Base-by-base conservation (phyloP, 2,329 filamentous ascomycete genomes). In the Cadophora malorum region DNA sequence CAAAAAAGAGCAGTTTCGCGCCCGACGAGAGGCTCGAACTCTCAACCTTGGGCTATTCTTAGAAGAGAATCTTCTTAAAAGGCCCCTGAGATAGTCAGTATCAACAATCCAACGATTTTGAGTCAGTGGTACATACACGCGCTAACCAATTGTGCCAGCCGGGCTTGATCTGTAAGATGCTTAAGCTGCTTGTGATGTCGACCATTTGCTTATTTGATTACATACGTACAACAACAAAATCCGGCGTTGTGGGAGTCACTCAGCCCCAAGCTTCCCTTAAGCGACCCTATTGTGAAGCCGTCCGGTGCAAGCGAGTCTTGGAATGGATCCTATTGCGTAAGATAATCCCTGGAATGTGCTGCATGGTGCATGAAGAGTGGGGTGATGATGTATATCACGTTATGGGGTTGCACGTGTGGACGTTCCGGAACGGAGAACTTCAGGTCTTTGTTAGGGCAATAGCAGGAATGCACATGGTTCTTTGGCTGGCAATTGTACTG, bases 1-100 rank as follows among this genome's bases (percentile, higher is more conserved):
- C 31, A 35, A 58, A 58, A 31, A 35, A 5, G 33, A 35, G 19
- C 8, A 8, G 4, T 21, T 23, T 2, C 3, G 12, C 69, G 70
- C 70, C 70, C 68, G 66, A 72, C 67, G 68, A 69, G 70, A 70
- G 68, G 68, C 70, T 72, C 68, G 70, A 72, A 72, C 70, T 70
- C 70, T 69, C 68, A 72, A 72, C 70, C 70, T 72, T 70, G 67
- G 67, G 67, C 67, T 70, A 2, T 64, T 28, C n/a, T 14, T 1
- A 19, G 38, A 60, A 38, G 41, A 41, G 50, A 10, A 5, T 12
- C 19, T 41, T 21, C 52, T 41, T 63, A 50, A 62, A 49, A 62
- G 38, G 59, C 45, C 45, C 41, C 28, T 56, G 4, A 56, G 16
- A 35, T 4, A 31, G n/a, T 56, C 53, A 56, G 33, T 33, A 28